A percentile compares a stretch with the other conserved stretches of the same genome.
Conservation (phyloP, 148 eudicot genomes). For the Diospyros lotus region DNA sequence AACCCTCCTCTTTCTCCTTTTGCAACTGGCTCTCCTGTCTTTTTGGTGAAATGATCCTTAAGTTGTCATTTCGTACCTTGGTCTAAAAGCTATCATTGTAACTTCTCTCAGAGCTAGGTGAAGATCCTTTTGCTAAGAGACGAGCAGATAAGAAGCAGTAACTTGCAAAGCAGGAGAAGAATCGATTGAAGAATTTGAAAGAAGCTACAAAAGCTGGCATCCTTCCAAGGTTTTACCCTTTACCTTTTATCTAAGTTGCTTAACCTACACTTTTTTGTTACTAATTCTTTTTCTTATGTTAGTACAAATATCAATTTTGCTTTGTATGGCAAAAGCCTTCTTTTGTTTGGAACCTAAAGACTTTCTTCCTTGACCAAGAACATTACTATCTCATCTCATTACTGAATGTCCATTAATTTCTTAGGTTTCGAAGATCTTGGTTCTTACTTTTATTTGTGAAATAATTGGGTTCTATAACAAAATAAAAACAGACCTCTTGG, state of each 20-base stretch:
- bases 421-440: not conserved
- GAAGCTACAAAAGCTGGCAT: conserved; percentile 73
- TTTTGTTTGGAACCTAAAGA: not conserved
- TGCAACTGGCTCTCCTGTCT: not conserved
- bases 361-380: not conserved
- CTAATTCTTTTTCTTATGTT: too few relatives aligned
- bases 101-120: conserved; percentile 65
- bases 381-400: not conserved
- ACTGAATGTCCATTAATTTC: not conserved
- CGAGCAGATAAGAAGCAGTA: conserved; percentile 61
- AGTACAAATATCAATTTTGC: not conserved
- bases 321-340: not conserved
- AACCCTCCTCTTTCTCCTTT: not conserved
- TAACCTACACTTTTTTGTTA: too few relatives aligned
- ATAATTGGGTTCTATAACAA: not conserved
- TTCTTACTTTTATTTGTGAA: not conserved
- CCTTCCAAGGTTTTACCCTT: conserved; percentile 58
- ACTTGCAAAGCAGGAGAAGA: conserved; percentile 72
- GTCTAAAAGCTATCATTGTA: not conserved
- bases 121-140: conserved; percentile 90
- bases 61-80: not conserved
- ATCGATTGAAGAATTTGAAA: conserved; percentile 65
- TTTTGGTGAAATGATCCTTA: not conserved
- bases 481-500: not conserved
- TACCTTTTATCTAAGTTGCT: not conserved